phyloP scores from a whole-genome alignment of 176 grass and related monocot species.

The Zoysia pacifica region DNA sequence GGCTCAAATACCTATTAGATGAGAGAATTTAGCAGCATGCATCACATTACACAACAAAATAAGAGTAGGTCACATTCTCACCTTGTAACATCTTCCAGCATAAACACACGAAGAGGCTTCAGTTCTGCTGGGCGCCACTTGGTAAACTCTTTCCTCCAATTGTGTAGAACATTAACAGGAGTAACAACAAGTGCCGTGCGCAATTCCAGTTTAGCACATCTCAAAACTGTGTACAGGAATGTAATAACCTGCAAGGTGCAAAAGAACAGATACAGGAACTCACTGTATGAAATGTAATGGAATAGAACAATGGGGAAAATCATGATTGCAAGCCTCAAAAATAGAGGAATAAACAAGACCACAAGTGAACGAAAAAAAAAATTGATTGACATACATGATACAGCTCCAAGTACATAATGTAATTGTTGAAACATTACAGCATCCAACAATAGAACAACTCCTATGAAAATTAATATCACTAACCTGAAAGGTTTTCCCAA shows the following conservation, averaged over 20 bases:
- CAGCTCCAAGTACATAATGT: constrained; percentile 13
- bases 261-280: constrained; percentile 32
- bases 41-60: constrained; percentile 43
- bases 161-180: constrained; percentile 98
- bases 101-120: constrained; percentile 77
- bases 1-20: background rate
- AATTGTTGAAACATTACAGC: constrained; percentile 3
- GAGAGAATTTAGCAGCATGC: background rate
- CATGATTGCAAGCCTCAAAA: background rate
- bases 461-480: constrained; percentile 30
- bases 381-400: background rate
- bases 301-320: constrained; percentile 23
- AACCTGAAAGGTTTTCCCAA: constrained; percentile 99
- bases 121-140: constrained; percentile 83
- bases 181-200: constrained; percentile 85
- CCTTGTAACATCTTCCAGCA: constrained; percentile 92
- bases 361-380: constrained; percentile 2
- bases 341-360: constrained; percentile 19
- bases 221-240: constrained; percentile 88
- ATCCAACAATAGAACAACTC: constrained; percentile 20
- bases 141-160: constrained; percentile 88
- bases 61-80: constrained; percentile 39
- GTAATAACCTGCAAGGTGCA: constrained; percentile 83
- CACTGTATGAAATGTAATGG: constrained; percentile 12
- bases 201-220: constrained; percentile 66